phyloP scores from a whole-genome alignment of 1,284 basidiomycete genomes.

The Ustilago cynodontis region DNA sequence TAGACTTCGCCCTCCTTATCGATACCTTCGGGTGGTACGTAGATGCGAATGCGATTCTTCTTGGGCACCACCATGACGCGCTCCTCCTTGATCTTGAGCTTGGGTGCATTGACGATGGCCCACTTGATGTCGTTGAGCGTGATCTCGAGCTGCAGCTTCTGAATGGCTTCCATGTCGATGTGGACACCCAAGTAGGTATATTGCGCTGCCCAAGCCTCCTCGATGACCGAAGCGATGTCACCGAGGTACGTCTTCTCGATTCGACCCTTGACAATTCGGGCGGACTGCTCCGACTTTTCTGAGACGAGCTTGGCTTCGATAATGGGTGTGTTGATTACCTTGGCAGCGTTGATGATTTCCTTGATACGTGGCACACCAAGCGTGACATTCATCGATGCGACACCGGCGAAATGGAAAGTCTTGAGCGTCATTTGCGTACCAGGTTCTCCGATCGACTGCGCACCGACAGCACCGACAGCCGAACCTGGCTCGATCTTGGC shows the following conservation, averaged over 20 bases:
- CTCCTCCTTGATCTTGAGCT: slow-evolving; percentile 91
- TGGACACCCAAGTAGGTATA: slow-evolving; percentile 95
- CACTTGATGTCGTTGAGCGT: slow-evolving; percentile 92
- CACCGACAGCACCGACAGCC: slow-evolving; percentile 97
- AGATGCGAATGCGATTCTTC: slow-evolving; percentile 86
- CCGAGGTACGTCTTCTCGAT: slow-evolving; percentile 95
- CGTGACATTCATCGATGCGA: slow-evolving; percentile 99
- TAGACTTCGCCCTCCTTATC: slow-evolving; percentile 77
- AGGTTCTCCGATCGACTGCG: slow-evolving; percentile 98
- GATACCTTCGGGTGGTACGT: slow-evolving; percentile 72
- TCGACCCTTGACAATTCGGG: slow-evolving; percentile 96
- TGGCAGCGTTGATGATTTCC: slow-evolving; percentile 99
- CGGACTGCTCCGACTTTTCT: slow-evolving; percentile 79
- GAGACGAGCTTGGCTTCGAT: slow-evolving; percentile 95
- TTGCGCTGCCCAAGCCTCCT: slow-evolving; percentile 93
- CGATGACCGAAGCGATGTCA: slow-evolving; percentile 91
- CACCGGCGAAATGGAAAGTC: slow-evolving; percentile 99
- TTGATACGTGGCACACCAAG: slow-evolving; percentile 99
- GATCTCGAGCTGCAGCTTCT: slow-evolving; percentile 92
- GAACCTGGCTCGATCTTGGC: slow-evolving; percentile 69
- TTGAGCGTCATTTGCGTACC: slow-evolving; percentile 99
- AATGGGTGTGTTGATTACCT: slow-evolving; percentile 95
- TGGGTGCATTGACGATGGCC: slow-evolving; percentile 87
- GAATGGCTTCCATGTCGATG: slow-evolving; percentile 88
- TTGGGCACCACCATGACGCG: slow-evolving; percentile 62